Conservation (phyloP, 139 green algal genomes). For the Chlamydomonas eustigma region DNA sequence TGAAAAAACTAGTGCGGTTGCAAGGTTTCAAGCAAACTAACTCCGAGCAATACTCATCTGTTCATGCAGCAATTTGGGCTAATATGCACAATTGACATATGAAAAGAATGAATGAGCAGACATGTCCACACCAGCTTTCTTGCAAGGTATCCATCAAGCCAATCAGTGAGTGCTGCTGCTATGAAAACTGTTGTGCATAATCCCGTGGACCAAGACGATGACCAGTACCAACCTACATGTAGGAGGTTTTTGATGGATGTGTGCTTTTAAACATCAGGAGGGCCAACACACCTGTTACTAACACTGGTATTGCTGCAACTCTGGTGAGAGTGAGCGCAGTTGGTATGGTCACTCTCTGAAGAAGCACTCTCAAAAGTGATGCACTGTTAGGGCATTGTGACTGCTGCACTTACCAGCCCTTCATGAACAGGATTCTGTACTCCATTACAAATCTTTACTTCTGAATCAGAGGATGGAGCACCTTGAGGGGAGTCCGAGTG, state of each 20-base stretch:
- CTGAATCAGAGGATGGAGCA: too few relatives aligned
- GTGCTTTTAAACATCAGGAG: background rate
- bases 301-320: slow-evolving; percentile 74
- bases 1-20: too few relatives aligned
- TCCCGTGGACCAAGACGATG: slow-evolving; percentile 28
- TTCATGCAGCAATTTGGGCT: background rate
- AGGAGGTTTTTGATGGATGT: background rate
- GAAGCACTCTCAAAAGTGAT: too few relatives aligned
- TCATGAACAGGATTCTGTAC: too few relatives aligned
- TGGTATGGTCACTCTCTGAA: slow-evolving; percentile 75
- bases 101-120: too few relatives aligned
- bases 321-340: slow-evolving; percentile 81
- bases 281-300: slow-evolving; percentile 52
- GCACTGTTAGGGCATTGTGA: too few relatives aligned
- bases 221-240: slow-evolving; percentile 56
- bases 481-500: too few relatives aligned
- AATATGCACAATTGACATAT: too few relatives aligned
- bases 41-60: background rate
- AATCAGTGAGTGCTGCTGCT: slow-evolving; percentile 86
- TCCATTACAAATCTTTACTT: too few relatives aligned
- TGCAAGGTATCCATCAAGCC: slow-evolving; percentile 93
- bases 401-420: too few relatives aligned
- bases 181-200: slow-evolving; percentile 70
- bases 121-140: slow-evolving; percentile 67
- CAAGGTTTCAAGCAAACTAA: background rate